Evolutionary conservation across 179 eudicot genomes (phyloP).

Genomic region (Corrigiola litoralis): DNA sequence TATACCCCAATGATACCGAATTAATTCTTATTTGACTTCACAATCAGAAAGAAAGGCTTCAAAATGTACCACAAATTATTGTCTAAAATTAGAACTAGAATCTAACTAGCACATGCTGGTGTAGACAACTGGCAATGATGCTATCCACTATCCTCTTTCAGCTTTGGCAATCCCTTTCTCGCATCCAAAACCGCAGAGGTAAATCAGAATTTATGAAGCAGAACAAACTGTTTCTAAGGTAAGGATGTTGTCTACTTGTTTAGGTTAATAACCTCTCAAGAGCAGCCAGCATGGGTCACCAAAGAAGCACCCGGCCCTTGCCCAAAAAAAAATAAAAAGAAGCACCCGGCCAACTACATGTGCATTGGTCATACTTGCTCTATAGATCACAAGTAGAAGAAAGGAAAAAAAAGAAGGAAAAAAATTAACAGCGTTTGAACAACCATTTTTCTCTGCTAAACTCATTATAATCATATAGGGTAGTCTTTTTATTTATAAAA

Average conservation of each 20-base stretch:
- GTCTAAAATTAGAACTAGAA: slow-evolving; percentile 15
- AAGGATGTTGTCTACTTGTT: not conserved
- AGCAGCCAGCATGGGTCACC: not conserved
- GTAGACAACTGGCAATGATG: slow-evolving; percentile 21
- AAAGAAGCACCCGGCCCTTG: too few species aligned
- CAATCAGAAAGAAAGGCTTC: slow-evolving; percentile 7
- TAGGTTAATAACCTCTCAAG: not conserved
- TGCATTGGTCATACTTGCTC: not conserved
- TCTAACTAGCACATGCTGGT: slow-evolving; percentile 10
- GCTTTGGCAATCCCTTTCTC: too few species aligned
- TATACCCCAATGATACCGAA: slow-evolving; percentile 8
- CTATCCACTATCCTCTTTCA: slow-evolving; percentile 20
- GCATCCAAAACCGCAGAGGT: too few species aligned
- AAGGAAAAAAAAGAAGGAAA: not conserved
- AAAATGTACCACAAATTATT: slow-evolving; percentile 11
- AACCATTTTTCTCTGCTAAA: not conserved
- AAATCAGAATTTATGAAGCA: too few species aligned
- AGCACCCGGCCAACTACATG: not conserved
- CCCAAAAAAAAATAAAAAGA: too few species aligned
- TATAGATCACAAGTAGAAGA: not conserved
- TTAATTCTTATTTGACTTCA: slow-evolving; percentile 18
- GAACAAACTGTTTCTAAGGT: not conserved
- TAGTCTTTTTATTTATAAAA: not conserved
- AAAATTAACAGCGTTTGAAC: not conserved
- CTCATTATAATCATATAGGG: not conserved